Evolutionary conservation across 2,329 filamentous ascomycete species (phyloP).

Genomic region (Epicoccum sorghinum): DNA sequence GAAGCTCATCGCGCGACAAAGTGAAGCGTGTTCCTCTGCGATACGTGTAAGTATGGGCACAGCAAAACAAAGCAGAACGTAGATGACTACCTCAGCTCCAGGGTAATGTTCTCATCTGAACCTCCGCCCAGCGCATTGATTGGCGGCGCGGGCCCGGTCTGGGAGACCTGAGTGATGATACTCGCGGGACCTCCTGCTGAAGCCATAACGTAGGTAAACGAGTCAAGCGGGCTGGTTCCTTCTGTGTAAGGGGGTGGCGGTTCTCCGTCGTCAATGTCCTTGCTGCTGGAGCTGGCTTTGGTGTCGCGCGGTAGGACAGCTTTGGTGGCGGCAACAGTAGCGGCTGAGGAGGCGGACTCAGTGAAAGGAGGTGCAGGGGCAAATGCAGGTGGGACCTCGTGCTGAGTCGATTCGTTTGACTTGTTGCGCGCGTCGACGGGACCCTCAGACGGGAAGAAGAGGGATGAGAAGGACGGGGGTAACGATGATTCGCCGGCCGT

Average conservation of each 20-base stretch:
- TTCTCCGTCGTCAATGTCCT: slow-evolving; percentile 79
- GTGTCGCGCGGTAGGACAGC: slow-evolving; percentile 82
- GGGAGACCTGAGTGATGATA: slow-evolving; percentile 99
- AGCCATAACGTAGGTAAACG: slow-evolving; percentile 97
- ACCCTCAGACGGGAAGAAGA: slow-evolving; percentile 61
- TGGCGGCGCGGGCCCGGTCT: slow-evolving; percentile 74
- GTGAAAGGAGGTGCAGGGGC: slow-evolving; percentile 59
- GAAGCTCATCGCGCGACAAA: slow-evolving; percentile 89
- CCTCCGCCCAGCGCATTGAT: slow-evolving; percentile 82
- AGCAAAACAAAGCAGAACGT: background rate
- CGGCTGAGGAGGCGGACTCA: slow-evolving; percentile 56
- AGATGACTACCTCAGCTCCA: slow-evolving; percentile 81
- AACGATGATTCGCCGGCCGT: slow-evolving; percentile 59
- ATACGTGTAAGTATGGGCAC: slow-evolving; percentile 19
- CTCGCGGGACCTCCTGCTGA: slow-evolving; percentile 95
- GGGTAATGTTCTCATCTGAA: slow-evolving; percentile 90
- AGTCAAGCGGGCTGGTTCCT: slow-evolving; percentile 87
- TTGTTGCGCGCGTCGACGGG: slow-evolving; percentile 56
- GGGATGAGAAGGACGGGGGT: slow-evolving; percentile 69
- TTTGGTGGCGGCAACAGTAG: slow-evolving; percentile 39
- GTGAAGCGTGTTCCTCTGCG: slow-evolving; percentile 88
- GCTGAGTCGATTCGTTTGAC: slow-evolving; percentile 43
- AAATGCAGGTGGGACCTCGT: slow-evolving; percentile 56
- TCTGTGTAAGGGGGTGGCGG: slow-evolving; percentile 96
- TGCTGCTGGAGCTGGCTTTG: slow-evolving; percentile 75